Evolutionary conservation across 371 early-diverging fungal species (phyloP).

Genomic region (Mortierella sp.): DNA sequence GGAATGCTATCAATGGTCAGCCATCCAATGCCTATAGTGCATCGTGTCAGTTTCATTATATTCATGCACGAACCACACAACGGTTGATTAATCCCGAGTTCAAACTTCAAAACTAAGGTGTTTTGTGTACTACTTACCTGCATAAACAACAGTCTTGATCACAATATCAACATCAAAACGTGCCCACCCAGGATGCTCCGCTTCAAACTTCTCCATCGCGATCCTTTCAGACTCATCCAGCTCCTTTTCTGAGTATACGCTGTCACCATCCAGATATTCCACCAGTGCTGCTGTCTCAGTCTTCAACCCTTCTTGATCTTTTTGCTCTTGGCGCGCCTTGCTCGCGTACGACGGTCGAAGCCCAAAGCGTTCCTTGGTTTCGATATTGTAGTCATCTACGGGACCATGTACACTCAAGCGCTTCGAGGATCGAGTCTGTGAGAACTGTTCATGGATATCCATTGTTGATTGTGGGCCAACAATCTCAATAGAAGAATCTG

Average conservation of each 20-base stretch:
- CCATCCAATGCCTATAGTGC: slow-evolving; percentile 63
- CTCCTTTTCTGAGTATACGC: slow-evolving; percentile 3
- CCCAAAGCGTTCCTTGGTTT: slow-evolving; percentile 35
- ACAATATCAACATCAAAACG: slow-evolving; percentile 77
- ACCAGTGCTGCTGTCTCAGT: neutral
- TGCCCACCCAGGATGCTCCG: slow-evolving; percentile 61
- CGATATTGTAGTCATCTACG: slow-evolving; percentile 11
- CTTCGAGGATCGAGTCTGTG: slow-evolving; percentile 38
- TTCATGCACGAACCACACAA: neutral
- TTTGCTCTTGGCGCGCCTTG: slow-evolving; percentile 20
- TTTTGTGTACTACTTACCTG: slow-evolving; percentile 49
- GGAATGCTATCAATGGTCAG: slow-evolving; percentile 65
- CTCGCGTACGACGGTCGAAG: slow-evolving; percentile 23
- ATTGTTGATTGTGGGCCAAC: slow-evolving; percentile 69
- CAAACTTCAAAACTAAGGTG: neutral
- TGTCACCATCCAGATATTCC: slow-evolving; percentile 20
- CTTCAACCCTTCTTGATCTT: slow-evolving; percentile 4
- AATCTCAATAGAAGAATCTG: slow-evolving; percentile 60
- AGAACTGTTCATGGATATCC: slow-evolving; percentile 65
- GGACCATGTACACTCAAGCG: slow-evolving; percentile 10
- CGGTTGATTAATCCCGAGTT: too few species aligned
- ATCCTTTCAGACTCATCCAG: slow-evolving; percentile 43
- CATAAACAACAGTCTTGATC: slow-evolving; percentile 76
- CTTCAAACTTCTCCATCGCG: slow-evolving; percentile 44
- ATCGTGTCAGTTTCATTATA: neutral